These are phyloP conservation scores for Claviceps pazoutovae DNA, from an alignment of 2,329 filamentous ascomycete genomes.

Conservation along the genomic window DNA sequence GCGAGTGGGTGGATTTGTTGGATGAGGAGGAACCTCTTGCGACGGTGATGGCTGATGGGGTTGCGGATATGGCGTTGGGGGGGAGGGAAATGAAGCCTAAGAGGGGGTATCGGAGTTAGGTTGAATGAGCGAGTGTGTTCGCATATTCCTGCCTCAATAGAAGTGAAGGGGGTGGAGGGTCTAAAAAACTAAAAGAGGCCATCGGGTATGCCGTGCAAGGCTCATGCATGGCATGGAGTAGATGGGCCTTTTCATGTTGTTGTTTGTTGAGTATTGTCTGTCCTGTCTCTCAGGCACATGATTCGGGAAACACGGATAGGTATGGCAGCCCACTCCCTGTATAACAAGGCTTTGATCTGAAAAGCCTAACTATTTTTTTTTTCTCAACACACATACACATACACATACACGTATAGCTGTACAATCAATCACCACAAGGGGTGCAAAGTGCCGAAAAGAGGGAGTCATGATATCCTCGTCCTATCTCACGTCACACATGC, in stretches of 20 bases:
- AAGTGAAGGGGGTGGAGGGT: background rate
- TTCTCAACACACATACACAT: too few relatives aligned
- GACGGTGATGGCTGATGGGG: slow-evolving; percentile 25
- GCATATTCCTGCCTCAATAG: background rate
- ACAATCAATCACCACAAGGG: background rate
- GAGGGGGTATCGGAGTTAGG: slow-evolving; percentile 39
- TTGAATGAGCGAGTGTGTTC: slow-evolving; percentile 17
- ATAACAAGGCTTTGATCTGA: background rate
- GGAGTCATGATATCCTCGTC: too few relatives aligned
- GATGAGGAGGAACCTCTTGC: slow-evolving; percentile 56
- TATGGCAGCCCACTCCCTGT: background rate
- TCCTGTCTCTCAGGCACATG: background rate
- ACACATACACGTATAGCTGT: background rate
- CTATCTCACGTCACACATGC: background rate
- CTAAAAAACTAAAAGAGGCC: too few relatives aligned
- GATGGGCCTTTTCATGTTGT: background rate
- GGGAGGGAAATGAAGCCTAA: slow-evolving; percentile 19
- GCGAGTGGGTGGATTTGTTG: slow-evolving; percentile 54
- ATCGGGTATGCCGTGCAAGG: too few relatives aligned
- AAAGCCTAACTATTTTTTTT: background rate
- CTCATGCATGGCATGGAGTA: background rate
- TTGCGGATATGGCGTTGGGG: slow-evolving; percentile 11
- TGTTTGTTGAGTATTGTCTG: background rate
- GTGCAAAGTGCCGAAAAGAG: background rate
- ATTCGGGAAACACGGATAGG: background rate